phyloP scores from a whole-genome alignment of 441 rosid genomes.

The Pelargonium cotyledonis region DNA sequence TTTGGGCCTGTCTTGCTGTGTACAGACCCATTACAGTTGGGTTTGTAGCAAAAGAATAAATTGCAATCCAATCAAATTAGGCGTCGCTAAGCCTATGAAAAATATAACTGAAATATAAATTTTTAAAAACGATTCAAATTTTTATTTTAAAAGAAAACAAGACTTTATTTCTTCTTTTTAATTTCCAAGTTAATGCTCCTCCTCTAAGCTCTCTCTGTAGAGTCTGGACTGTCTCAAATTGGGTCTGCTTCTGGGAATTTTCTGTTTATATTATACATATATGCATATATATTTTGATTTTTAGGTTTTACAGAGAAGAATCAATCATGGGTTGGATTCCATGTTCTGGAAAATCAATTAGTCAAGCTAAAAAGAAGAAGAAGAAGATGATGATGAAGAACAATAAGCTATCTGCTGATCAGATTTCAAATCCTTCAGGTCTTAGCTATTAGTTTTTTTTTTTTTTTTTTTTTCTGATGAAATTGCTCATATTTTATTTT shows the following conservation, averaged over 20 bases:
- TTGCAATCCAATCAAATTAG: too few relatives aligned
- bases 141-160: too few relatives aligned
- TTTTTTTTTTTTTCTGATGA: background rate
- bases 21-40: too few relatives aligned
- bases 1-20: too few relatives aligned
- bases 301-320: background rate
- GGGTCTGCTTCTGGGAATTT: background rate
- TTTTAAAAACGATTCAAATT: too few relatives aligned
- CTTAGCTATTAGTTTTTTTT: background rate
- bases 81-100: too few relatives aligned
- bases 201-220: conserved; percentile 2
- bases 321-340: conserved; percentile 70
- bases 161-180: background rate
- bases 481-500: background rate
- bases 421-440: conserved; percentile 47
- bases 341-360: conserved; percentile 53
- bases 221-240: conserved; percentile 1
- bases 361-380: conserved; percentile 32
- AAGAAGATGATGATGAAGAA: conserved; percentile 34
- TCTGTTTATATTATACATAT: background rate
- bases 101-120: too few relatives aligned
- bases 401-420: conserved; percentile 25
- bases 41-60: too few relatives aligned
- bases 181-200: conserved; percentile 5
- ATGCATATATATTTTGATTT: background rate